Conservation (phyloP, 306 rosid species). For the Citrullus colocynthis region DNA sequence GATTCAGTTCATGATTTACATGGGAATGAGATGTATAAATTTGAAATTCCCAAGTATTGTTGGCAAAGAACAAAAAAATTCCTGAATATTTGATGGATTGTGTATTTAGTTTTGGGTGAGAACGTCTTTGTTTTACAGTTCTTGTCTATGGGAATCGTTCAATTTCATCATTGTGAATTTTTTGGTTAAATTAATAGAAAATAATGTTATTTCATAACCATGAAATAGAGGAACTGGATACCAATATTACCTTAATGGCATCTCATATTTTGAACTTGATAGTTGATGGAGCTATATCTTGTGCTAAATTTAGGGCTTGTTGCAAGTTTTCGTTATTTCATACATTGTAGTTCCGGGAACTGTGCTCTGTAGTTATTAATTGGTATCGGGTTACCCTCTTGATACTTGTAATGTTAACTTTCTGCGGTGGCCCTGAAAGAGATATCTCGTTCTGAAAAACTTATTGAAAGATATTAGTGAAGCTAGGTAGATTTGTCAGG, state of each 20-base stretch:
- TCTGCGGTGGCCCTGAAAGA: not conserved
- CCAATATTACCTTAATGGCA: not conserved
- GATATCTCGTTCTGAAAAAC: not conserved
- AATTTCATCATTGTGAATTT: not conserved
- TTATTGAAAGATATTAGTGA: not conserved
- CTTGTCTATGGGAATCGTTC: not conserved
- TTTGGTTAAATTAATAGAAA: not conserved
- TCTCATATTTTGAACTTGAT: not conserved
- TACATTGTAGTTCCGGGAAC: not conserved
- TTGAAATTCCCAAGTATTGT: not conserved
- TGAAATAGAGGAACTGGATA: not conserved
- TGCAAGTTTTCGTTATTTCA: not conserved
- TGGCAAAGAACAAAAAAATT: not conserved
- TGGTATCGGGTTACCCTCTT: not conserved
- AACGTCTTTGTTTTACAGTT: not conserved
- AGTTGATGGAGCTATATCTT: not conserved
- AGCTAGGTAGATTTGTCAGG: not conserved
- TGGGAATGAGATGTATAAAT: not conserved
- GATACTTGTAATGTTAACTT: not conserved
- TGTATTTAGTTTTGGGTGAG: not conserved
- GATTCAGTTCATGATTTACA: not conserved
- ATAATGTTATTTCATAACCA: not conserved
- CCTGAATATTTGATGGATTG: not conserved
- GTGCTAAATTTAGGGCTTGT: not conserved
- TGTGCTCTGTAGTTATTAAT: not conserved